These are phyloP conservation scores for Dendrocalamus latiflorus DNA, from an alignment of 202 grass and related monocot species.

Conservation along the genomic window DNA sequence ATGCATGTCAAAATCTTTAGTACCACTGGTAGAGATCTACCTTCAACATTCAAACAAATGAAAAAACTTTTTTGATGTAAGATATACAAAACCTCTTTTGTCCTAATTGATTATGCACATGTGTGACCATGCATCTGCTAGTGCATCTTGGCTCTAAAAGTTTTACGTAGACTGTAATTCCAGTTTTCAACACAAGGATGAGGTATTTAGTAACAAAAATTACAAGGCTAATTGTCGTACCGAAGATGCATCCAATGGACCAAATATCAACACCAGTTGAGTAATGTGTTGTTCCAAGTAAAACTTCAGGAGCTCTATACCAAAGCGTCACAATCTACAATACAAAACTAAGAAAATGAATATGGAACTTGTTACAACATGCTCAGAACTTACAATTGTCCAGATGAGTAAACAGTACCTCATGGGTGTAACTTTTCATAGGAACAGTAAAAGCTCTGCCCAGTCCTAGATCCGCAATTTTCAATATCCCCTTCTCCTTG, in stretches of 20 bases:
- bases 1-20: background rate
- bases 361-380: background rate
- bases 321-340: constrained; percentile 92
- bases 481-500: constrained; percentile 88
- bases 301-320: constrained; percentile 93
- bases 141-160: background rate
- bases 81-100: background rate
- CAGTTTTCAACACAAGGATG: background rate
- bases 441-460: constrained; percentile 78
- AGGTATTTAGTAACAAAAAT: background rate
- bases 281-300: constrained; percentile 80
- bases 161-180: background rate
- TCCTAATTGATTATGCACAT: background rate
- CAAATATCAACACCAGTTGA: constrained; percentile 94
- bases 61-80: background rate
- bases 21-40: background rate
- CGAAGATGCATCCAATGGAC: constrained; percentile 93
- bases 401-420: constrained; percentile 43
- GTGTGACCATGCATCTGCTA: background rate
- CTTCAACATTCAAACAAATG: background rate
- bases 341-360: background rate
- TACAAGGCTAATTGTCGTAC: constrained; percentile 28
- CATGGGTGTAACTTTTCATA: constrained; percentile 88
- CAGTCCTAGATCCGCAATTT: constrained; percentile 92
- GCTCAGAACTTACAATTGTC: background rate